Conservation (phyloP, 305 asterid genomes). For the Ilex paraguariensis region DNA sequence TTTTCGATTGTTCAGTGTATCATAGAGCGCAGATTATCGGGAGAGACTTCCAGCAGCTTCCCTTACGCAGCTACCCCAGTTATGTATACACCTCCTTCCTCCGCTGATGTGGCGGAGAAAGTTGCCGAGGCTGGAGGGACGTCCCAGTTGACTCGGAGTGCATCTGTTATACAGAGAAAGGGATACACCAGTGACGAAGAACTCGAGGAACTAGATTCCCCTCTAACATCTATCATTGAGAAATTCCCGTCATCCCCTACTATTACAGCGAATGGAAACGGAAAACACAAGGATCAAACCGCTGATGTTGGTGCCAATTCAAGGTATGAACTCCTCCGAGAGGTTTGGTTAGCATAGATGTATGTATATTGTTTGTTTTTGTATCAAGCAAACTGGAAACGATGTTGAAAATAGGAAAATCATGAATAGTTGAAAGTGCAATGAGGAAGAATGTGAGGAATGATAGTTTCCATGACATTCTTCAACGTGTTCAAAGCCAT, state of each 20-base stretch:
- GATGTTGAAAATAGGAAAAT: too few species aligned
- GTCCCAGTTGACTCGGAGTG: slow-evolving; percentile 42
- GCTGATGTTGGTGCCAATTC: slow-evolving; percentile 36
- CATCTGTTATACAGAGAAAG: slow-evolving; percentile 75
- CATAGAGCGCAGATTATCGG: slow-evolving; percentile 52
- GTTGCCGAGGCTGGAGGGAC: slow-evolving; percentile 48
- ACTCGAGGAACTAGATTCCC: slow-evolving; percentile 72
- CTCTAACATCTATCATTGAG: slow-evolving; percentile 43
- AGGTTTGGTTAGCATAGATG: slow-evolving; percentile 55
- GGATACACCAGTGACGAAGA: slow-evolving; percentile 95
- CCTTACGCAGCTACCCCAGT: slow-evolving; percentile 73
- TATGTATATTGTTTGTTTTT: too few species aligned
- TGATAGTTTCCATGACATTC: too few species aligned
- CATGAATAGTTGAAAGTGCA: too few species aligned
- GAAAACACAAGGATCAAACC: slow-evolving; percentile 18
- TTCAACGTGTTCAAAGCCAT: too few species aligned
- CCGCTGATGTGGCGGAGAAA: slow-evolving; percentile 52
- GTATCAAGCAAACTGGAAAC: too few species aligned
- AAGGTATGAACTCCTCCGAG: slow-evolving; percentile 88
- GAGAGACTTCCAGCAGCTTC: slow-evolving; percentile 42
- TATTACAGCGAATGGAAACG: slow-evolving; percentile 15
- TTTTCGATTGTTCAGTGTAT: slow-evolving; percentile 50
- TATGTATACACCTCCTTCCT: slow-evolving; percentile 55
- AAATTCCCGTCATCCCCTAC: slow-evolving; percentile 35
- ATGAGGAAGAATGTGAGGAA: too few species aligned